Base-by-base conservation (phyloP, 1,284 basidiomycete species). In the Sanghuangporus sanghuang region DNA sequence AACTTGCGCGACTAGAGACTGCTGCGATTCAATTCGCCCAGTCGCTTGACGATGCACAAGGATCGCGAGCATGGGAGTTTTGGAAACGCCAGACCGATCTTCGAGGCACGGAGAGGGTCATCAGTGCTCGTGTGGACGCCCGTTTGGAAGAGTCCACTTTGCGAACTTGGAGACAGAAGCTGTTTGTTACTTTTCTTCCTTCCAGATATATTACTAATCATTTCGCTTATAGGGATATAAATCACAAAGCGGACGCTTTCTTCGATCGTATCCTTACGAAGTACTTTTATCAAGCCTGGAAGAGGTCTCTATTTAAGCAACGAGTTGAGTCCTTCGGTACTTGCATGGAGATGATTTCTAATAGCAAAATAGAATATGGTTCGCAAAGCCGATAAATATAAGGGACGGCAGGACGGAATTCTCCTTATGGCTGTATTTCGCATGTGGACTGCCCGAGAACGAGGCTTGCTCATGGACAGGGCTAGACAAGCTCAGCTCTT, bases 371-470 rank as follows among this genome's bases (percentile, higher is more conserved):
- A 85, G 84, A 67, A 68, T 27, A 68, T 86, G 69, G 83, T 86
- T 69, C 75, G 71, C 62, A 81, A 82, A 36, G 88, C 85, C 5
- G 73, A 76, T 63, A 87, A 85, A 65, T 82, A 89, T 69, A 64
- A 85, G 18, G 75, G 77, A 46, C 80, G 85, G 48, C 87, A 86
- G 70, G 85, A 92, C 69, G 79, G 79, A 58, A 76, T 87, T 21
- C 78, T 92, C 8, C 67, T 90, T 40, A 81, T 83, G 52, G 90
- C 86, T 21, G 76, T 90, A 42, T 74, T 83, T 68, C 79, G 86
- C 56, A 83, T 92, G 18, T 91, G 91, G 90, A 85, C 84, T 69
- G 86, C 88, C 35, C 84, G 84, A 55, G 87, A 88, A 71, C 82
- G 86, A 16, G 87, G 87, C 18, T 77, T 76, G 59, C 78, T 86